phyloP scores from a whole-genome alignment of 257 asterid genomes.

The Eustoma russellianum region DNA sequence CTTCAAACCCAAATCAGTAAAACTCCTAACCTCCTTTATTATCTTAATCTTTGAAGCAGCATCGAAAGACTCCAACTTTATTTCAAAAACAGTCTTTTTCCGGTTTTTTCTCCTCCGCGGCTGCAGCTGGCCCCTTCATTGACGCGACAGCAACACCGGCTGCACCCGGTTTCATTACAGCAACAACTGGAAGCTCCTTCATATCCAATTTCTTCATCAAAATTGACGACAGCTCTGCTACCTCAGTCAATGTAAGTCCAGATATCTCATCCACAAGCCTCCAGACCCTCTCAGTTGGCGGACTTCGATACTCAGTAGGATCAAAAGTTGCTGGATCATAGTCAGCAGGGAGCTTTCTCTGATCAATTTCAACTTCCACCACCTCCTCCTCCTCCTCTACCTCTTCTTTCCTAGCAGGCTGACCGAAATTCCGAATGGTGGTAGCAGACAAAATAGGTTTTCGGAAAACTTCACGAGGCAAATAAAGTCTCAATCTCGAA shows the following conservation, averaged over 20 bases:
- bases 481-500: slow-evolving; percentile 37
- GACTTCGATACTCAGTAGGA: slow-evolving; percentile 77
- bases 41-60: slow-evolving; percentile 69
- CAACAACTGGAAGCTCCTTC: slow-evolving; percentile 23
- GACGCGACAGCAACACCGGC: slow-evolving; percentile 29
- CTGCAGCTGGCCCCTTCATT: slow-evolving; percentile 23
- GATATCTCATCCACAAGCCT: slow-evolving; percentile 74
- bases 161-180: slow-evolving; percentile 54
- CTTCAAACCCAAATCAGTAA: slow-evolving; percentile 36
- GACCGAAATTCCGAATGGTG: slow-evolving; percentile 31
- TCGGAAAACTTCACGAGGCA: slow-evolving; percentile 27
- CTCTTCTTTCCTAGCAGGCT: slow-evolving; percentile 30
- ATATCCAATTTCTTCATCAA: slow-evolving; percentile 29
- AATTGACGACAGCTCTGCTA: slow-evolving; percentile 48
- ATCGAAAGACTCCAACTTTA: slow-evolving; percentile 65
- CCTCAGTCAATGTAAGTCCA: slow-evolving; percentile 56
- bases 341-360: slow-evolving; percentile 77
- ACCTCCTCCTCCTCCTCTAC: slow-evolving; percentile 42
- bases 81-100: slow-evolving; percentile 69
- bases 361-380: slow-evolving; percentile 67
- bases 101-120: slow-evolving; percentile 49
- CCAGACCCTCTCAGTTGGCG: slow-evolving; percentile 74
- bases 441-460: slow-evolving; percentile 17
- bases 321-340: slow-evolving; percentile 67
- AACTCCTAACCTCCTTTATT: slow-evolving; percentile 38